These are phyloP conservation scores for Lathyrus oleraceus DNA, from an alignment of 306 rosid genomes.

Conservation along the genomic window DNA sequence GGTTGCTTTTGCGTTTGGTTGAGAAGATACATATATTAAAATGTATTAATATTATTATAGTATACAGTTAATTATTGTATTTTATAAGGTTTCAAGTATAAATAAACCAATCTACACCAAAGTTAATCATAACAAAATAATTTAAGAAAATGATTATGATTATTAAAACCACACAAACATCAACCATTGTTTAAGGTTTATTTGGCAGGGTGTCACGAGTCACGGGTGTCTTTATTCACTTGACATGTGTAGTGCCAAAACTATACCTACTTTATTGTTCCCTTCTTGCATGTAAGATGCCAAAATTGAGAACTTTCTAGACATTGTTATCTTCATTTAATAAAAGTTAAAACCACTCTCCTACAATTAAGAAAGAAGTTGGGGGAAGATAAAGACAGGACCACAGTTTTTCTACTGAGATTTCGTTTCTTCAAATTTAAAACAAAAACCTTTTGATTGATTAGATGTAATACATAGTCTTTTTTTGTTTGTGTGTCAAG, in stretches of 20 bases:
- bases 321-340: slow-evolving; percentile 7
- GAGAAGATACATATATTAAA: background rate
- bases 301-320: slow-evolving; percentile 45
- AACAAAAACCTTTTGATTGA: background rate
- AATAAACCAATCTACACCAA: background rate
- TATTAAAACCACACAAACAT: background rate
- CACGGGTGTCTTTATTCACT: slow-evolving; percentile 36
- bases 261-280: slow-evolving; percentile 16
- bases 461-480: background rate
- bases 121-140: background rate
- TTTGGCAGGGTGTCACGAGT: slow-evolving; percentile 23
- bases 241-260: slow-evolving; percentile 6
- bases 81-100: background rate
- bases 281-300: slow-evolving; percentile 27
- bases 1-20: background rate
- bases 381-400: background rate
- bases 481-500: background rate
- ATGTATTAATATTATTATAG: too few relatives aligned
- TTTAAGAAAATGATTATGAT: background rate
- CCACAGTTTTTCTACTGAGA: slow-evolving; percentile 28
- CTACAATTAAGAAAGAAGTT: background rate
- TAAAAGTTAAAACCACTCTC: background rate
- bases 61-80: background rate
- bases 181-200: slow-evolving; percentile 35
- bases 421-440: background rate